Conservation (phyloP, 129 eudicot species). For the Pulicaria dysenterica region DNA sequence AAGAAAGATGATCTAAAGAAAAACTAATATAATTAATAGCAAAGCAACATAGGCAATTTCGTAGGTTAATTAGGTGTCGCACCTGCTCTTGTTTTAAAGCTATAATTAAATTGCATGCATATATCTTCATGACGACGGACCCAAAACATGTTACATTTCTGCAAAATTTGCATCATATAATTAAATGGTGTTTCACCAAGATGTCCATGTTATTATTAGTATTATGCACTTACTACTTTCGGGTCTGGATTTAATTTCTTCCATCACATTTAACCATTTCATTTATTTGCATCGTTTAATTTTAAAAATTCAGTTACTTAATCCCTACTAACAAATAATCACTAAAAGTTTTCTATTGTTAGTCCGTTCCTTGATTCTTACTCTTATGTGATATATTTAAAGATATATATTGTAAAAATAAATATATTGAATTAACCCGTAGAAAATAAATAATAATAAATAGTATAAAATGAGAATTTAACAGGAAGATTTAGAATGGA, state of each 20-base stretch:
- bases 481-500: too few relatives aligned
- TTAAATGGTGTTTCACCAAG: constrained; percentile 32
- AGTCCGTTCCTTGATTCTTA: too few relatives aligned
- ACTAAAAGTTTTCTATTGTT: too few relatives aligned
- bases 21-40: not conserved
- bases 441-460: too few relatives aligned
- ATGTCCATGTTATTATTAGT: constrained; percentile 15
- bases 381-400: too few relatives aligned
- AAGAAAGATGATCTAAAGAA: too few relatives aligned
- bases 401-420: too few relatives aligned
- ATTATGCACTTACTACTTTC: constrained; percentile 15
- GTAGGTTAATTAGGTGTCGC: constrained; percentile 19
- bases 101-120: not conserved
- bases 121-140: constrained; percentile 32
- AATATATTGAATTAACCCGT: too few relatives aligned
- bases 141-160: constrained; percentile 25
- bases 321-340: too few relatives aligned
- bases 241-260: constrained; percentile 14
- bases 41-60: constrained; percentile 17
- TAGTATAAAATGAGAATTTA: too few relatives aligned
- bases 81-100: constrained; percentile 30
- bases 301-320: not conserved
- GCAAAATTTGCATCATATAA: constrained; percentile 18
- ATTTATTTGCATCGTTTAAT: not conserved
- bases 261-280: constrained; percentile 10